A percentile compares a stretch with the other conserved stretches of the same genome.
These are phyloP conservation scores for Candida ipomoeae DNA, from an alignment of 805 yeast genomes.

Conservation along the genomic window DNA sequence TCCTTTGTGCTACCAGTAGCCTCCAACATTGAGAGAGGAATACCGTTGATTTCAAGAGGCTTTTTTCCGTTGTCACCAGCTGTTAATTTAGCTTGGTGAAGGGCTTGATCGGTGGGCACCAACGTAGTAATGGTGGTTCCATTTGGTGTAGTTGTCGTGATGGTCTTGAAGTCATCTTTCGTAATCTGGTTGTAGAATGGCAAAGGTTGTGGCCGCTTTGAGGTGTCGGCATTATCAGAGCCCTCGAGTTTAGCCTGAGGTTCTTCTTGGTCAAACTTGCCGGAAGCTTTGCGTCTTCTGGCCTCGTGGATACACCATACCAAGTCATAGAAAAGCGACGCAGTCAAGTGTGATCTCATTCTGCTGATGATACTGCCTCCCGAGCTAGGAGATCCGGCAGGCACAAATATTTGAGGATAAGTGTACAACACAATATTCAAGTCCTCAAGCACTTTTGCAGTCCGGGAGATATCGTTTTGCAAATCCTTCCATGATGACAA, in stretches of 20 bases:
- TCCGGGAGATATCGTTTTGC: conserved; percentile 84
- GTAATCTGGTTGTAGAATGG: conserved; percentile 91
- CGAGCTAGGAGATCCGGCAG: conserved; percentile 15
- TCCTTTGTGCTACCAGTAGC: conserved; percentile 65
- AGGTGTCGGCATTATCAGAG: conserved; percentile 9
- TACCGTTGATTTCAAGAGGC: conserved; percentile 62
- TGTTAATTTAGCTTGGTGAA: conserved; percentile 51
- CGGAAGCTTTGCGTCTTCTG: conserved; percentile 54
- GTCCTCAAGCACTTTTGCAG: conserved; percentile 87
- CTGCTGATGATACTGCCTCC: conserved; percentile 60
- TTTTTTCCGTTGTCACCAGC: conserved; percentile 55
- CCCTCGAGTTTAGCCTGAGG: conserved; percentile 6
- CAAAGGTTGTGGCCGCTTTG: conserved; percentile 56
- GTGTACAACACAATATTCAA: conserved; percentile 82
- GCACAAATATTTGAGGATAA: conserved; percentile 74
- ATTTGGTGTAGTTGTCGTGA: conserved; percentile 82
- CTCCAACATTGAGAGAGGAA: conserved; percentile 66
- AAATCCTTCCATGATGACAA: conserved; percentile 88
- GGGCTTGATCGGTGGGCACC: conserved; percentile 80
- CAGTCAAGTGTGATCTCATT: conserved; percentile 90
- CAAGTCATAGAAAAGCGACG: conserved; percentile 84
- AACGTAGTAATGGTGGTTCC: conserved; percentile 89
- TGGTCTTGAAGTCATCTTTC: conserved; percentile 80
- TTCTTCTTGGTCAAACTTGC: conserved; percentile 21
- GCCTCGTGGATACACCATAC: conserved; percentile 97